These are phyloP conservation scores for Echria macrotheca DNA, from an alignment of 495 filamentous ascomycete species.

Conservation along the genomic window DNA sequence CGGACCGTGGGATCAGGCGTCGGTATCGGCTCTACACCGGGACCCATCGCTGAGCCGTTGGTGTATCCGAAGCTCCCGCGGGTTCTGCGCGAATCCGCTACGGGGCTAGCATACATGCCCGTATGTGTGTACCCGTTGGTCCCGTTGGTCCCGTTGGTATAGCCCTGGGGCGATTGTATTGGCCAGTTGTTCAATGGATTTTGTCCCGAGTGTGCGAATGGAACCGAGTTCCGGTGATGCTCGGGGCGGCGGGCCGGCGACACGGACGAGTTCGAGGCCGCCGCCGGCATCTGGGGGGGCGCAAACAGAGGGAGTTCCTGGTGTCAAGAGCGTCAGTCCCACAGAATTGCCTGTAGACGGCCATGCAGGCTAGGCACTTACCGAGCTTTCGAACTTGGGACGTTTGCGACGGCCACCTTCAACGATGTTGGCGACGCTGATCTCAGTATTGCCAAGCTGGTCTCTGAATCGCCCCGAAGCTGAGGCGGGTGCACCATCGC, in stretches of 20 bases:
- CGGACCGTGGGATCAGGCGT: constrained; percentile 93
- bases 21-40: constrained; percentile 59
- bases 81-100: constrained; percentile 57
- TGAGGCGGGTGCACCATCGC: constrained; percentile 69
- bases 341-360: too few species aligned
- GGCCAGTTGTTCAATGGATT: constrained; percentile 69
- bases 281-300: constrained; percentile 84
- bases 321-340: too few species aligned
- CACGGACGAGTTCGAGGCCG: constrained; percentile 83
- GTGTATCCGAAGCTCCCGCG: constrained; percentile 56
- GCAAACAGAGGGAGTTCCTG: constrained; percentile 94
- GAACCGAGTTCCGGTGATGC: constrained; percentile 52
- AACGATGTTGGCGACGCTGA: constrained; percentile 95
- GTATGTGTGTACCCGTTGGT: constrained; percentile 41
- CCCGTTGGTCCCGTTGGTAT: constrained; percentile 51
- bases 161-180: constrained; percentile 74
- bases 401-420: constrained; percentile 93
- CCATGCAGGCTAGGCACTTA: constrained; percentile 45
- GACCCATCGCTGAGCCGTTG: constrained; percentile 25
- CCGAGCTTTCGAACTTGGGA: constrained; percentile 95
- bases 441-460: constrained; percentile 86
- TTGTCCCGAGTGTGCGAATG: constrained; percentile 65
- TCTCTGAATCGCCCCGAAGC: constrained; percentile 72
- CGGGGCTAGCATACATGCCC: constrained; percentile 50
- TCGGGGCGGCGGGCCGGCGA: constrained; percentile 77